These are phyloP conservation scores for Backusella westeae DNA, from an alignment of 192 early-diverging fungal genomes.

Conservation along the genomic window DNA sequence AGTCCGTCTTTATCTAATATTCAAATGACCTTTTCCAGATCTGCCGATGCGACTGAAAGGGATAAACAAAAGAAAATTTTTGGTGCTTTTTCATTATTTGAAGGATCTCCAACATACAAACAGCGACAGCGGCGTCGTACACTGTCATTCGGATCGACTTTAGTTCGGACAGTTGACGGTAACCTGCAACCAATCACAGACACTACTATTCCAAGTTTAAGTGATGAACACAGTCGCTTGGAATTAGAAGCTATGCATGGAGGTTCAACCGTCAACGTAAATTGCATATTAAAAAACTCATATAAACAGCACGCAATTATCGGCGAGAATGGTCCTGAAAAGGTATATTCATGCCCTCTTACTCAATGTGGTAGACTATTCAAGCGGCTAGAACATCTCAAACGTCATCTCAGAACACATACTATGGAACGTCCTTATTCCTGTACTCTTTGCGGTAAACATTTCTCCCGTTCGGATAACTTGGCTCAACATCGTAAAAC, in stretches of 20 bases:
- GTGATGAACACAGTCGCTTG: constrained; percentile 11
- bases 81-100: constrained; percentile 62
- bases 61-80: constrained; percentile 34
- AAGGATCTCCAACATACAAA: constrained; percentile 71
- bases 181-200: neutral
- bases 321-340: neutral
- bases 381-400: neutral
- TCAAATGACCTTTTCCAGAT: constrained; percentile 18
- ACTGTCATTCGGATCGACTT: constrained; percentile 25
- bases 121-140: constrained; percentile 60
- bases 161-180: constrained; percentile 18
- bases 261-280: neutral
- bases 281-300: neutral
- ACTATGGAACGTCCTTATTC: neutral
- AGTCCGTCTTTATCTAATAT: neutral
- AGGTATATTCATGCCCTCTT: neutral
- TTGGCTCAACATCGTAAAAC: constrained; percentile 18
- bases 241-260: constrained; percentile 20
- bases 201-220: neutral
- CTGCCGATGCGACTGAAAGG: constrained; percentile 25
- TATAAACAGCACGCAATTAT: neutral
- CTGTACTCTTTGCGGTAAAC: constrained; percentile 13
- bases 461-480: constrained; percentile 8
- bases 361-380: neutral
- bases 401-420: neutral